Conservation (phyloP, 2,329 filamentous ascomycete species). For the Fusarium sterilihyphosum region DNA sequence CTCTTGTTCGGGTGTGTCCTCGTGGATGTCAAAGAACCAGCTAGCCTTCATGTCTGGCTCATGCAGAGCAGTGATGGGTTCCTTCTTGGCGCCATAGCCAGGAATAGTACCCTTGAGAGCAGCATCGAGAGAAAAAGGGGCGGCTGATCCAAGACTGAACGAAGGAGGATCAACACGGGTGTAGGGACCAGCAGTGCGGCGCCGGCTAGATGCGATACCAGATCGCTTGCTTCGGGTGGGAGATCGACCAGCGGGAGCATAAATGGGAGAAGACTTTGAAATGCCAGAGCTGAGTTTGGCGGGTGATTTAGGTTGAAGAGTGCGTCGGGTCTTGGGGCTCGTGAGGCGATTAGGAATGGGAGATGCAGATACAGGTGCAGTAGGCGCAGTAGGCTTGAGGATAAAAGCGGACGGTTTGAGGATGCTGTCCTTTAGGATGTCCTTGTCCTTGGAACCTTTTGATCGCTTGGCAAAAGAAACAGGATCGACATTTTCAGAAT, state of each 20-base stretch:
- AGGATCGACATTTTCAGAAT: conserved; percentile 72
- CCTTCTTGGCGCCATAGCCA: conserved; percentile 58
- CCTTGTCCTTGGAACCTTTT: conserved; percentile 55
- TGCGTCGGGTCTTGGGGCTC: conserved; percentile 52
- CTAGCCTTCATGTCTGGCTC: conserved; percentile 66
- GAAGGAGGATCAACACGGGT: conserved; percentile 77
- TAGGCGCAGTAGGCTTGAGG: conserved; percentile 53
- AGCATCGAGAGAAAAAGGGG: conserved; percentile 86
- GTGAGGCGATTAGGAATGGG: conserved; percentile 45
- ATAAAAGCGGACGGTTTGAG: conserved; percentile 61
- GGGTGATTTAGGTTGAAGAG: conserved; percentile 65
- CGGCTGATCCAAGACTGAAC: conserved; percentile 61
- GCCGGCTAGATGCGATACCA: conserved; percentile 74
- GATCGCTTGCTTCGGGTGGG: conserved; percentile 77
- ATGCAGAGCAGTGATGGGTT: conserved; percentile 45
- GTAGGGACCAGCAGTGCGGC: conserved; percentile 70
- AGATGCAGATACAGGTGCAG: conserved; percentile 44
- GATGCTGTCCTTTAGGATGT: conserved; percentile 50
- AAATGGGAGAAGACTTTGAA: conserved; percentile 63
- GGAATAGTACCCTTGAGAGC: conserved; percentile 81
- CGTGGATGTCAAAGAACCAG: conserved; percentile 95
- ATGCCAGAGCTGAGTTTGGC: conserved; percentile 56
- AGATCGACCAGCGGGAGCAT: conserved; percentile 82
- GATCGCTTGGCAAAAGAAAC: conserved; percentile 66
- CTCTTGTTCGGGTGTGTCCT: conserved; percentile 90